phyloP scores from a whole-genome alignment of 768 basidiomycete genomes.

The Tylopilus sp. region DNA sequence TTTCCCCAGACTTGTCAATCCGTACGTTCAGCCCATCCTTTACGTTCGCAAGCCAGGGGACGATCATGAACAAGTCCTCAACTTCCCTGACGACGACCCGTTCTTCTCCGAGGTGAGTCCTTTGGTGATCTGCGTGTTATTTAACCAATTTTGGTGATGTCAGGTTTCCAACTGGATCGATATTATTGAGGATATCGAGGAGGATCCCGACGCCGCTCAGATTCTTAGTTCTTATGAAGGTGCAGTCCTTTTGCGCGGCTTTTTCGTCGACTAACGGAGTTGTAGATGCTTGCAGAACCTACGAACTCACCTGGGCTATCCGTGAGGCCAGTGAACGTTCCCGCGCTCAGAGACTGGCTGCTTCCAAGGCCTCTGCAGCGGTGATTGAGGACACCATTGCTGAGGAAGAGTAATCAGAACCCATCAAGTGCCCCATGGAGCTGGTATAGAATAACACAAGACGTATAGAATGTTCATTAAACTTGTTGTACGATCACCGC shows the following conservation, averaged over 20 bases:
- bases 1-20: conserved; percentile 74
- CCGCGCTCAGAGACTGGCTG: conserved; percentile 44
- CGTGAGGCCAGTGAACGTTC: conserved; percentile 72
- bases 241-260: conserved; percentile 23
- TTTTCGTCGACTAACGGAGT: not conserved
- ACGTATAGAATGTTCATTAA: conserved; percentile 1
- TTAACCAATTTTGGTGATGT: not conserved
- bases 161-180: conserved; percentile 83
- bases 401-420: conserved; percentile 24
- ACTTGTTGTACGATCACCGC: not conserved
- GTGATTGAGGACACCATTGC: conserved; percentile 23
- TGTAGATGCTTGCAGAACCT: conserved; percentile 80
- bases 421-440: not conserved
- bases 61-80: conserved; percentile 65
- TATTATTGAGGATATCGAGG: conserved; percentile 85
- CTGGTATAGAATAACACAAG: not conserved
- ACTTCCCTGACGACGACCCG: conserved; percentile 82
- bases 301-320: conserved; percentile 93
- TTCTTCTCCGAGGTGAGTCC: conserved; percentile 81
- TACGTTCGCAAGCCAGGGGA: conserved; percentile 83
- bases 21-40: conserved; percentile 88
- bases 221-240: conserved; percentile 87
- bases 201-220: conserved; percentile 73
- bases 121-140: not conserved
- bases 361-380: conserved; percentile 30